Base-by-base conservation (phyloP, 2,329 filamentous ascomycete genomes). In the Clarireedia homoeocarpa region DNA sequence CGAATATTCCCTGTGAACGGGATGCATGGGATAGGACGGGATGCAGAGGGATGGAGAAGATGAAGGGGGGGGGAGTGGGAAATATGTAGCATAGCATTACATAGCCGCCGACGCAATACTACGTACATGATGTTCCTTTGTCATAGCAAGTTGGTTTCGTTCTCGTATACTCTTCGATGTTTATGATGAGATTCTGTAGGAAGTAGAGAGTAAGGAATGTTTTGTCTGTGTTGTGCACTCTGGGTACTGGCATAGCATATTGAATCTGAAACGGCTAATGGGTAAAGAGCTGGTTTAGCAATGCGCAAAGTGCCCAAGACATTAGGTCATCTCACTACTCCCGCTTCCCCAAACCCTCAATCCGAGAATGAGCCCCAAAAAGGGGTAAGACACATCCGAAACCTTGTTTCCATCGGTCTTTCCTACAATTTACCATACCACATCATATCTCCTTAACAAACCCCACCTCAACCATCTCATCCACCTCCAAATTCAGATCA, bases 391-490 rank as follows among this genome's bases (percentile, higher is more conserved):
- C 20, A 20, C 2, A 20, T 20, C 20, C 20, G 20, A 20, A 20
- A 20, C 20, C 20, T 20, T 20, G 20, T 20, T 20, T 20, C 2
- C 20, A 20, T 20, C 20, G 20, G 20, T 20, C 20, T 20, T 20
- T 20, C 30, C 30, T 12, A 34, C 9, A 12, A 34, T 12, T 12
- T 34, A 12, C 30, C 12, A 12, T 12, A 14, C 5, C 30, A 34
- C 30, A 4, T 38, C 38, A 84, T 53, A 86, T 81, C 59, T 86
- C 81, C 70, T 85, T 86, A 1, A 86, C 76, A 66, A 86, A 88
- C 0, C 85, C 85, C 17, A 88, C 82, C 70, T 87, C 85, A 17
- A 88, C 78, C 48, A 87, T 67, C 49, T 77, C 75, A 58, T 86
- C 83, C 58, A 79, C 76, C 0, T 79, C 76, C 44, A 86, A 70